Conservation (phyloP, 768 basidiomycete species). For the Lyophyllum decastes region DNA sequence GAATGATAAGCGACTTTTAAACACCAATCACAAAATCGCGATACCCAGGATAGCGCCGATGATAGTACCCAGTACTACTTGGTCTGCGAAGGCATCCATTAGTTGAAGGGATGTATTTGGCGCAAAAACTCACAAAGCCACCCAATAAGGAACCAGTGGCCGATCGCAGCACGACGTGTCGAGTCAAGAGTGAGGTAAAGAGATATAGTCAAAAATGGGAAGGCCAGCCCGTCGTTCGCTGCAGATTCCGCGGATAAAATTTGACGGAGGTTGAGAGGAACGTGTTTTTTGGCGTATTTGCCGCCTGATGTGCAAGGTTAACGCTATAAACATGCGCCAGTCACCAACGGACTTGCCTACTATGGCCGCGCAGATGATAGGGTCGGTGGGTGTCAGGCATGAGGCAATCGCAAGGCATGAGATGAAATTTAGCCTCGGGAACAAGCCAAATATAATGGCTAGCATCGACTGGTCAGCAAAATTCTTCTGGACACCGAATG, state of each 20-base stretch:
- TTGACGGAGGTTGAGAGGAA: slow-evolving; percentile 74
- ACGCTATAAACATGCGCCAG: neutral
- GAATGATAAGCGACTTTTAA: neutral
- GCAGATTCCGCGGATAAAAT: slow-evolving; percentile 89
- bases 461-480: neutral
- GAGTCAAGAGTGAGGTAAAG: slow-evolving; percentile 82
- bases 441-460: slow-evolving; percentile 70
- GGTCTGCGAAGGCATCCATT: slow-evolving; percentile 45
- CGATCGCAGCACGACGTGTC: slow-evolving; percentile 62
- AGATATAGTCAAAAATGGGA: slow-evolving; percentile 86
- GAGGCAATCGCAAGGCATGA: slow-evolving; percentile 87
- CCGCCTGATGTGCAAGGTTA: slow-evolving; percentile 47
- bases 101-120: neutral
- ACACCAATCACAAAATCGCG: neutral
- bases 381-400: slow-evolving; percentile 92
- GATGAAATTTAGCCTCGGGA: slow-evolving; percentile 70
- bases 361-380: slow-evolving; percentile 86
- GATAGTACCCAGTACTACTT: slow-evolving; percentile 74
- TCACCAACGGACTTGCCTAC: slow-evolving; percentile 46
- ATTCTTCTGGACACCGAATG: neutral
- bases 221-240: slow-evolving; percentile 94
- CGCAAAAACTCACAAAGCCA: slow-evolving; percentile 63
- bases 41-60: slow-evolving; percentile 54
- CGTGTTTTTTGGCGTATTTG: slow-evolving; percentile 67
- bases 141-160: slow-evolving; percentile 85